Percentiles rank a stretch among this genome's conserved stretches.
Conservation (phyloP, 2,329 filamentous ascomycete species). For the Phaeomoniella chlamydospora region DNA sequence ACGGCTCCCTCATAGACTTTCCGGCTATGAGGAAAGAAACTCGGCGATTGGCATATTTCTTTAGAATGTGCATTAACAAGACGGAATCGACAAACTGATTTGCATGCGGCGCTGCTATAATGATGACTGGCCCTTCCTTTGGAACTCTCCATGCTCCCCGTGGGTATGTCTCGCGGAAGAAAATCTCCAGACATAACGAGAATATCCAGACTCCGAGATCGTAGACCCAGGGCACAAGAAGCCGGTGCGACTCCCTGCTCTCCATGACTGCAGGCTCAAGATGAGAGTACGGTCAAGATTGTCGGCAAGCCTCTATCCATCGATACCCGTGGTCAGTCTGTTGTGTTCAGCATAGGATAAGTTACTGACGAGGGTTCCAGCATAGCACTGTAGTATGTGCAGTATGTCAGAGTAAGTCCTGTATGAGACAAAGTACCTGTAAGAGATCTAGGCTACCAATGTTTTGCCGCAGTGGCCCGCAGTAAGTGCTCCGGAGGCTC, state of each 20-base stretch:
- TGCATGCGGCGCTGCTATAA: conserved; percentile 91
- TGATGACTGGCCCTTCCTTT: conserved; percentile 73
- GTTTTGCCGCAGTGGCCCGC: too few species aligned
- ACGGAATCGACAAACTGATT: conserved; percentile 98
- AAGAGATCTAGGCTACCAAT: too few species aligned
- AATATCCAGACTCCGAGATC: conserved; percentile 35
- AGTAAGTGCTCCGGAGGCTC: too few species aligned
- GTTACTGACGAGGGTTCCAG: too few species aligned
- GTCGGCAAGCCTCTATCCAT: too few species aligned
- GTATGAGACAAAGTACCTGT: too few species aligned
- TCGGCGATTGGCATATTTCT: conserved; percentile 72
- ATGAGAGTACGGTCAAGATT: too few species aligned
- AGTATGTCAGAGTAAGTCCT: too few species aligned
- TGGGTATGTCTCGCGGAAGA: conserved; percentile 95
- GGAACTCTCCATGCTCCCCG: conserved; percentile 92
- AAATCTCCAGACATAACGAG: conserved; percentile 71
- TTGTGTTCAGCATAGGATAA: too few species aligned
- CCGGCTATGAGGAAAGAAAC: conserved; percentile 89
- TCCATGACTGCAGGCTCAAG: too few species aligned
- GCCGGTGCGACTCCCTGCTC: conserved; percentile 3
- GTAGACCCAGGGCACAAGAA: conserved; percentile 33
- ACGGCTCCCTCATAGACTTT: conserved; percentile 79
- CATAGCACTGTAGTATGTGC: too few species aligned
- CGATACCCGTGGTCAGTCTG: too few species aligned
- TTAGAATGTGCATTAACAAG: conserved; percentile 80